These are phyloP conservation scores for Friedmanniomyces endolithicus DNA, from an alignment of 495 filamentous ascomycete species.

Conservation along the genomic window DNA sequence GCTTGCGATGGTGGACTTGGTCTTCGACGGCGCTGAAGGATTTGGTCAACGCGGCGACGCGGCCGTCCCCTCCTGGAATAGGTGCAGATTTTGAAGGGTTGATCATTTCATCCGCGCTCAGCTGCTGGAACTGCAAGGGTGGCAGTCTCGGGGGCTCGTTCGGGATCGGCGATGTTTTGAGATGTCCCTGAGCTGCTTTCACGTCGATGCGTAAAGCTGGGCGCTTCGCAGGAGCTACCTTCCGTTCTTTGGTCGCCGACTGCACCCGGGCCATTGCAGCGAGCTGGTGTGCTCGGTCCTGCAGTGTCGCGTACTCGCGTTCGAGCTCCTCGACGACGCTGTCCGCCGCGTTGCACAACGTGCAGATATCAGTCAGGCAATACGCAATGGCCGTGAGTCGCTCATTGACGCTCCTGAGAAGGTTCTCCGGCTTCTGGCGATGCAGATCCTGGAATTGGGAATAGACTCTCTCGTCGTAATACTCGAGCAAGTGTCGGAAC, in stretches of 20 bases:
- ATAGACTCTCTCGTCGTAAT: slow-evolving; percentile 8
- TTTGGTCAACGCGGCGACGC: background rate
- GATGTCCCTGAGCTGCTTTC: background rate
- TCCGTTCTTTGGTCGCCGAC: too few relatives aligned
- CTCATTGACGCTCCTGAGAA: background rate
- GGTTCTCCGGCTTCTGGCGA: background rate
- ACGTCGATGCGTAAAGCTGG: background rate
- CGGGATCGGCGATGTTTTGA: background rate
- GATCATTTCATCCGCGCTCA: background rate
- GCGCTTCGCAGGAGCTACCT: background rate
- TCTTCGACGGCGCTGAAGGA: slow-evolving; percentile 14
- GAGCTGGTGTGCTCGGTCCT: background rate
- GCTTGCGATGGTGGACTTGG: slow-evolving; percentile 1
- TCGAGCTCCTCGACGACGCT: background rate
- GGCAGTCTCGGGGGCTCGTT: background rate
- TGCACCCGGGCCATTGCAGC: too few relatives aligned
- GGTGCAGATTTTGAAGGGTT: background rate
- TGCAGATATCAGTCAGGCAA: background rate
- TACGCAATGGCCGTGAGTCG: slow-evolving; percentile 1
- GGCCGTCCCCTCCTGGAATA: background rate
- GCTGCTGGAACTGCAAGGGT: background rate
- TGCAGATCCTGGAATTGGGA: background rate
- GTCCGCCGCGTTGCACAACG: background rate
- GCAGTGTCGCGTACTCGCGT: background rate
- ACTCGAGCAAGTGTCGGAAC: background rate